Evolutionary conservation across 805 yeast species (phyloP).

Genomic region (Metschnikowia aberdeeniae): DNA sequence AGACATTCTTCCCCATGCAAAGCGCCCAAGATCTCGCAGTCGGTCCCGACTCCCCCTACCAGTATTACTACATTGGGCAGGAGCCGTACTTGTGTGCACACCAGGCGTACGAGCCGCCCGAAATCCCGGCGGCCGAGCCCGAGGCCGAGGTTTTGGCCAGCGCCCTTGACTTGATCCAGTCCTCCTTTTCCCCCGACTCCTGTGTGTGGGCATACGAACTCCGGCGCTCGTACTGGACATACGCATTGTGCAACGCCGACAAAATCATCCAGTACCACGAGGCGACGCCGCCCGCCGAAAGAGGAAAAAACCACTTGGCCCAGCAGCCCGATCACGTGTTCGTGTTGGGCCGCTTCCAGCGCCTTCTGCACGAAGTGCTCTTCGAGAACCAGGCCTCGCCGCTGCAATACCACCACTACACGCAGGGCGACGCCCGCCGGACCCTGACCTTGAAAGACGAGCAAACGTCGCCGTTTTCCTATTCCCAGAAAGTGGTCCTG

Average conservation of each 20-base stretch:
- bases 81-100: constrained; percentile 14
- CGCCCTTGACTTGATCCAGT: constrained; percentile 12
- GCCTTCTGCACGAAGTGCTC: constrained; percentile 9
- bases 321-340: constrained; percentile 30
- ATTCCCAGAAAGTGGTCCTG: constrained; percentile 30
- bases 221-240: constrained; percentile 51
- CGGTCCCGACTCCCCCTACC: background rate
- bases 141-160: constrained; percentile 9
- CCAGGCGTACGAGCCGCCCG: constrained; percentile 2
- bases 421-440: constrained; percentile 25
- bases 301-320: constrained; percentile 24
- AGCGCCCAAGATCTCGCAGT: background rate
- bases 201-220: constrained; percentile 18
- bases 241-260: constrained; percentile 47
- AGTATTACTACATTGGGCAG: background rate
- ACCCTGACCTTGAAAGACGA: constrained; percentile 19
- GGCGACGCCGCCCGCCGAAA: constrained; percentile 16
- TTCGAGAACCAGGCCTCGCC: constrained; percentile 21
- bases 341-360: constrained; percentile 32
- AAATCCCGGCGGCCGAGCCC: background rate
- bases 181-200: constrained; percentile 4
- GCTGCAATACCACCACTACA: constrained; percentile 8
- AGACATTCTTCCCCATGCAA: constrained; percentile 5
- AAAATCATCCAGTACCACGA: constrained; percentile 49
- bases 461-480: constrained; percentile 15